Base-by-base conservation (phyloP, 306 rosid genomes). In the Argentina anserina region DNA sequence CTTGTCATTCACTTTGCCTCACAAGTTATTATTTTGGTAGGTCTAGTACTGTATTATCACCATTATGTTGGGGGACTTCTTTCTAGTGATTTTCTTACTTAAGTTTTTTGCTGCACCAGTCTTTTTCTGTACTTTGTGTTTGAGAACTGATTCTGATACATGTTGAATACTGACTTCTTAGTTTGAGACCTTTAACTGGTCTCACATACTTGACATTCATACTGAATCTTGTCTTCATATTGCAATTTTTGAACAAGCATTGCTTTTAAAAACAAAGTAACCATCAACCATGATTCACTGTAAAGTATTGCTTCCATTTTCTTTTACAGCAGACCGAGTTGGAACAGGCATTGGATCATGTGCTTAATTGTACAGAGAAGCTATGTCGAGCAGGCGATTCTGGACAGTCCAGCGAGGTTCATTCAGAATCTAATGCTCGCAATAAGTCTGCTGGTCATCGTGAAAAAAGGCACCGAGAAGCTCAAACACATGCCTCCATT, bases 261-360 rank as follows among this genome's bases (percentile, higher is more conserved):
- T 47, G 17, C 31, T 21, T 25, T 70, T 37, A 25, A 8, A 20
- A 21, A 11, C 21, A 23, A 15, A 17, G 23, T 37, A 39, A 36
- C 8, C 18, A 25, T 37, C 65, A 21, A 46, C 34, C 36, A 36
- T n/a, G 7, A 39, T 37, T 37, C 39, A 53, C 65, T 70, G n/a
- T 39, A 37, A 55, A 70, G 65, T 36, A 11, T 15, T 70, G 39
- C 37, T 39, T 37, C 36, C 29, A 26, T 37, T 2, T 47, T 75
- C 56, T 58, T 37, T 37, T 80, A 77, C 58, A 40, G 80, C 89
- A 81, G 90, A 71, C 83, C 45, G 79, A 70, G 58, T 71, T 89
- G 85, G 90, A 89, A 66, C 79, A 71, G 76, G 76, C 96, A 75
- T 69, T 88, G 64, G 87, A 83, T 75, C 90, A 87, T 75, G 55